phyloP scores from a whole-genome alignment of 1,284 basidiomycete species.

The Austropuccinia psidii region DNA sequence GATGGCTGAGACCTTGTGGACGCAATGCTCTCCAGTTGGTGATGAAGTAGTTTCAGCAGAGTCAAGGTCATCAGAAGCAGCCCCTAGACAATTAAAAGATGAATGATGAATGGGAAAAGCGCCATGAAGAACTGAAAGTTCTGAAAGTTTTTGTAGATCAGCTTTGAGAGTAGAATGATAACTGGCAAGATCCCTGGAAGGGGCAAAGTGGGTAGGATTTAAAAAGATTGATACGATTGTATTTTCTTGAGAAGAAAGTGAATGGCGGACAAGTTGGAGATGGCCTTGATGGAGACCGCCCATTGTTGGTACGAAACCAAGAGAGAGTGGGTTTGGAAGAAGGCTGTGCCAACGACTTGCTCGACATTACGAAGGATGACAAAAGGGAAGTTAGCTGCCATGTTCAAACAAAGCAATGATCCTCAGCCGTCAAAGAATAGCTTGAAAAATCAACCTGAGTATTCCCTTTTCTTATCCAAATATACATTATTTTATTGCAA shows the following conservation, averaged over 20 bases:
- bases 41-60: neutral
- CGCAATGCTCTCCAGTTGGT: conserved; percentile 10
- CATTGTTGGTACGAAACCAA: conserved; percentile 96
- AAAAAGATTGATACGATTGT: conserved; percentile 95
- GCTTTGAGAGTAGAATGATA: conserved; percentile 71
- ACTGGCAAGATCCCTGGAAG: conserved; percentile 79
- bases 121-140: neutral
- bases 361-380: conserved; percentile 66
- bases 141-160: conserved; percentile 53
- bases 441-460: too few species aligned
- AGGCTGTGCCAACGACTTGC: conserved; percentile 65
- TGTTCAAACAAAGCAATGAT: too few species aligned
- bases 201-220: conserved; percentile 95
- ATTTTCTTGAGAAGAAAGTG: conserved; percentile 67
- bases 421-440: too few species aligned
- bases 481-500: too few species aligned
- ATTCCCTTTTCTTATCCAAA: too few species aligned
- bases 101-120: neutral
- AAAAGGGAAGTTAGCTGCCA: too few species aligned
- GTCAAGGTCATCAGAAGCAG: too few species aligned
- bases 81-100: conserved; percentile 31
- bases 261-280: conserved; percentile 60
- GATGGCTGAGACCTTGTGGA: conserved; percentile 54
- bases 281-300: conserved; percentile 92
- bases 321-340: conserved; percentile 55